Conservation (phyloP, 805 yeast species). For the Nakazawaea ambrosiae region DNA sequence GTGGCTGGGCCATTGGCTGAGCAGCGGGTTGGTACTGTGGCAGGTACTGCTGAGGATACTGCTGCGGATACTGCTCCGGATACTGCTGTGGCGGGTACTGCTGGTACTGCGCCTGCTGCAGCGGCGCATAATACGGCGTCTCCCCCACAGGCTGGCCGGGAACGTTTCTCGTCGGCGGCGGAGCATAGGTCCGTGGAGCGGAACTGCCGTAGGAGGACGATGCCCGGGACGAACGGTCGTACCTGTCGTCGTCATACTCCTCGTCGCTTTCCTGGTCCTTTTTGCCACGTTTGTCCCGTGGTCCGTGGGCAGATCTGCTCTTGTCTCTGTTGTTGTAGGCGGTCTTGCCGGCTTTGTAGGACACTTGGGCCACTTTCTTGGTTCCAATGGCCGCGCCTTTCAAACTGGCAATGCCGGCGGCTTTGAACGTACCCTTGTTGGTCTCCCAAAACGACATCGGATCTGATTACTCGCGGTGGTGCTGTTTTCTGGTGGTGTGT, state of each 20-base stretch:
- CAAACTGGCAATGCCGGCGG: slow-evolving; percentile 40
- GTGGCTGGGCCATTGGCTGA: slow-evolving; percentile 13
- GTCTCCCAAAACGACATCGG: slow-evolving; percentile 41
- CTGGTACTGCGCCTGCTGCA: slow-evolving; percentile 13
- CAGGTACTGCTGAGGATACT: slow-evolving; percentile 15
- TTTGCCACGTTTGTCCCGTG: slow-evolving; percentile 9
- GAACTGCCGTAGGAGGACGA: slow-evolving; percentile 17
- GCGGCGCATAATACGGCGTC: slow-evolving; percentile 2
- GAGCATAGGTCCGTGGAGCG: slow-evolving; percentile 30
- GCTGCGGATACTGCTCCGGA: slow-evolving; percentile 13
- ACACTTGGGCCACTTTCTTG: slow-evolving; percentile 40
- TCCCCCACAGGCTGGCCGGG: slow-evolving; percentile 11
- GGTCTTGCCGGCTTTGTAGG: slow-evolving; percentile 33
- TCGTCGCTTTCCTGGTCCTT: slow-evolving; percentile 14
- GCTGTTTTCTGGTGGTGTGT: neutral
- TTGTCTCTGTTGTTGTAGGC: slow-evolving; percentile 34
- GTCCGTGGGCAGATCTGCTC: slow-evolving; percentile 15
- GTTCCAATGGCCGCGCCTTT: slow-evolving; percentile 47
- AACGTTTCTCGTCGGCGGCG: slow-evolving; percentile 33
- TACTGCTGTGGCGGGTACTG: slow-evolving; percentile 11
- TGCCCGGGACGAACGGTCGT: no score
- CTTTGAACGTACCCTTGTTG: slow-evolving; percentile 44
- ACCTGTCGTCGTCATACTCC: neutral
- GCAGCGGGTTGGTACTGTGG: slow-evolving; percentile 17
- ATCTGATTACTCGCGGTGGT: neutral